A percentile compares a stretch with the other conserved stretches of the same genome.
These are phyloP conservation scores for Hanseniaspora gamundiae DNA, from an alignment of 1,139 yeast genomes.

Conservation along the genomic window DNA sequence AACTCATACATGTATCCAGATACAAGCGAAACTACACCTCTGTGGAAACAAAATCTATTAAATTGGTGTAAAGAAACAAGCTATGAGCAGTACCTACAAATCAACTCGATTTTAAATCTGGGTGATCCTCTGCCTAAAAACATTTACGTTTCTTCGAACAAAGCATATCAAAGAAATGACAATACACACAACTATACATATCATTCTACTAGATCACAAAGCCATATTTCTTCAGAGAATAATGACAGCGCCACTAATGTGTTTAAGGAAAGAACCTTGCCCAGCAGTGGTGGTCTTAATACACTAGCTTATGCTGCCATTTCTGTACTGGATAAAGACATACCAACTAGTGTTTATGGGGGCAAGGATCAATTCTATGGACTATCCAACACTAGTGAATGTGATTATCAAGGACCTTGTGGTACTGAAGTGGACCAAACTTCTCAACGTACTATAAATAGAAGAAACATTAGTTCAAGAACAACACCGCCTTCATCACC, in stretches of 20 bases:
- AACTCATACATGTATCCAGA: constrained; percentile 23
- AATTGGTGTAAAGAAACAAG: constrained; percentile 24
- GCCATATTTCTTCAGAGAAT: neutral
- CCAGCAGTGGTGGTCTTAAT: constrained; percentile 5
- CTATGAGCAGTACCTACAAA: constrained; percentile 20
- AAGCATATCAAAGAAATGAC: neutral
- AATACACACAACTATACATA: neutral
- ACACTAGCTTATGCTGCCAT: constrained; percentile 6
- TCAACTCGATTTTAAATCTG: constrained; percentile 8
- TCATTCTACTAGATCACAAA: neutral
- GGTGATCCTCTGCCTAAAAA: neutral
- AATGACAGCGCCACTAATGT: neutral
- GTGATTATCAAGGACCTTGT: neutral
- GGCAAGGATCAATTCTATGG: constrained; percentile 18
- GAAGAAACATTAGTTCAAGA: neutral
- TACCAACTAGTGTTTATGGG: constrained; percentile 3
- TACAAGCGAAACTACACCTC: constrained; percentile 20
- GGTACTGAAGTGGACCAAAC: neutral
- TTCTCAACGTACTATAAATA: no score
- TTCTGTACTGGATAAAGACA: neutral
- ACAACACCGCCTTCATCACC: constrained; percentile 8
- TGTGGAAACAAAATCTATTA: constrained; percentile 21
- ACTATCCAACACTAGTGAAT: constrained; percentile 12
- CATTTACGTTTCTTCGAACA: neutral
- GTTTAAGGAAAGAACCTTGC: neutral